phyloP scores from a whole-genome alignment of 331 rosid species.

The Quercus lobata region DNA sequence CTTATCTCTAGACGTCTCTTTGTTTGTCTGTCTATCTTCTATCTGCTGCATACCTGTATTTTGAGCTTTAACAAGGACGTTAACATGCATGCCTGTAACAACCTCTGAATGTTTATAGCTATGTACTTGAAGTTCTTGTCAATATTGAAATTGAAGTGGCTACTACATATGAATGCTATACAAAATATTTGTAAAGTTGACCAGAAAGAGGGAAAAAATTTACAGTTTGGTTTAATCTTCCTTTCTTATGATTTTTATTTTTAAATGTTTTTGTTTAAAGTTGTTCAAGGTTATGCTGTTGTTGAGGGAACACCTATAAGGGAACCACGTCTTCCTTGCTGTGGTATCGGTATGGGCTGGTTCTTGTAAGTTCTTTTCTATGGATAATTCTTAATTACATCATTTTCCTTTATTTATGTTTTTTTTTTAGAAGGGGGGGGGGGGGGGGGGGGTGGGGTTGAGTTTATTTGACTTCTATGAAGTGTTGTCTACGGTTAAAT shows the following conservation, averaged over 20 bases:
- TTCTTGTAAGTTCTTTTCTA: slow-evolving; percentile 51
- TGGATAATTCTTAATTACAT: background rate
- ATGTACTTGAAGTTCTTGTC: background rate
- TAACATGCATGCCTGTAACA: background rate
- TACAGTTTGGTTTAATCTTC: background rate
- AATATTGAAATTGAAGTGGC: background rate
- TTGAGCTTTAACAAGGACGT: background rate
- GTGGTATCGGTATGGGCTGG: slow-evolving; percentile 84
- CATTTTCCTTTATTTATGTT: background rate
- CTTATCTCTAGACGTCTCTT: background rate
- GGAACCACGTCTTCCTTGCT: slow-evolving; percentile 63
- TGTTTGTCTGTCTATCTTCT: background rate
- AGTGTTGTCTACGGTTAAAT: background rate
- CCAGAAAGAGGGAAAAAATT: background rate
- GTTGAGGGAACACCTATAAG: slow-evolving; percentile 51
- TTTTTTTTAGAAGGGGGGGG: no score
- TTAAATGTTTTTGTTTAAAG: background rate
- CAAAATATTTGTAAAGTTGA: background rate
- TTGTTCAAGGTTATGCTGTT: slow-evolving; percentile 52
- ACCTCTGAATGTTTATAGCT: background rate
- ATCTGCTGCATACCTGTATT: background rate
- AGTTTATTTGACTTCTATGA: background rate
- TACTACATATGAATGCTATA: background rate
- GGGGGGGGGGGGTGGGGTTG: no score
- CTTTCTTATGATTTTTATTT: background rate